These are phyloP conservation scores for Coelastrella sp. DNA, from an alignment of 139 green algal genomes.

Conservation along the genomic window DNA sequence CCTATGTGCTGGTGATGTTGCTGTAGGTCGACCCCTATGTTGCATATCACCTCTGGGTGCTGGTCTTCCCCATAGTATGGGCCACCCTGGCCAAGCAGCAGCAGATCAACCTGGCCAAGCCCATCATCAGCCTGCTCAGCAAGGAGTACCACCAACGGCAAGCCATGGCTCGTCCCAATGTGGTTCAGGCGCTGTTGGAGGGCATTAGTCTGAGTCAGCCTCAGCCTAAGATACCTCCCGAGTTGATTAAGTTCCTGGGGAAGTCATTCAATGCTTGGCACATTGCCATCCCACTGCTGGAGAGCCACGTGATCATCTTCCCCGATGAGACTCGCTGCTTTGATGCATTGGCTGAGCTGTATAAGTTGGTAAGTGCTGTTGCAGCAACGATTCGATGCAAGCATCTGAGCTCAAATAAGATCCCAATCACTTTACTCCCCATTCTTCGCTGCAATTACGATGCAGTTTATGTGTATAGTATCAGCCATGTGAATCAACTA, in stretches of 20 bases:
- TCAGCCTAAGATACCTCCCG: conserved; percentile 97
- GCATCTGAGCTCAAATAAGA: too few species aligned
- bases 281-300: conserved; percentile 95
- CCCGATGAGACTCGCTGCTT: conserved; percentile 93
- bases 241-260: conserved; percentile 99
- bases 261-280: conserved; percentile 98
- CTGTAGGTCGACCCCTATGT: conserved; percentile 71
- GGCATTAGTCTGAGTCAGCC: conserved; percentile 94
- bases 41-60: conserved; percentile 82
- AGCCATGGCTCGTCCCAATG: conserved; percentile 84
- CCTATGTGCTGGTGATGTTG: too few species aligned
- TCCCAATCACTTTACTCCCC: too few species aligned
- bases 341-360: conserved; percentile 90
- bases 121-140: conserved; percentile 93
- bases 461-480: neutral
- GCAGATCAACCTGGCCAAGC: conserved; percentile 93
- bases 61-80: conserved; percentile 99
- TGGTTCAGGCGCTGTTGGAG: conserved; percentile 94
- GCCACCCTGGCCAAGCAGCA: conserved; percentile 93
- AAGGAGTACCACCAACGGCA: conserved; percentile 93
- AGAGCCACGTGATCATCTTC: conserved; percentile 96
- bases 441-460: too few species aligned
- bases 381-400: too few species aligned
- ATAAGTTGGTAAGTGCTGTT: conserved; percentile 75
- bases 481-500: neutral